Conservation (phyloP, 495 filamentous ascomycete genomes). For the Tuber borchii region DNA sequence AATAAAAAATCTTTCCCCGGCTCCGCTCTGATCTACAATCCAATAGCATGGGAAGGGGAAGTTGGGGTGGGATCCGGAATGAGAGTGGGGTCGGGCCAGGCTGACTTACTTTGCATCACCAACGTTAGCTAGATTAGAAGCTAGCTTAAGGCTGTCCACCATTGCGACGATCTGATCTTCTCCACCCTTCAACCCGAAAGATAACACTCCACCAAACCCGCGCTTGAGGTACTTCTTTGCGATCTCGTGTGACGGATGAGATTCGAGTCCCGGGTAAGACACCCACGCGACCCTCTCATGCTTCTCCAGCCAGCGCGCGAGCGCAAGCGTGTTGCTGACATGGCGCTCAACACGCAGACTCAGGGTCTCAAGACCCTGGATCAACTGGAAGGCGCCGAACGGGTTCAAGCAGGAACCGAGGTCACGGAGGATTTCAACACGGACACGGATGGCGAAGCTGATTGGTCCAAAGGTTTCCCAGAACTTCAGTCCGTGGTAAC, state of each 20-base stretch:
- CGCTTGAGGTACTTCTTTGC: conserved; percentile 87
- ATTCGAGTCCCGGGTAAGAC: conserved; percentile 82
- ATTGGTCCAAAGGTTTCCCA: conserved; percentile 90
- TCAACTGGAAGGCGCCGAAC: conserved; percentile 89
- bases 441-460: conserved; percentile 72
- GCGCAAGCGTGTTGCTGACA: conserved; percentile 70
- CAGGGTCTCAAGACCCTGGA: conserved; percentile 86
- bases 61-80: neutral
- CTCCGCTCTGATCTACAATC: neutral
- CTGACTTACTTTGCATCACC: conserved; percentile 63
- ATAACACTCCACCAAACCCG: conserved; percentile 87
- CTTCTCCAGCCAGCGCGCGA: conserved; percentile 78
- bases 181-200: conserved; percentile 88
- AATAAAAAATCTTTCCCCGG: neutral
- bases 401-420: conserved; percentile 79
- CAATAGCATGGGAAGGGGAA: neutral
- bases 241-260: conserved; percentile 67
- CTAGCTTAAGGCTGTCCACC: conserved; percentile 90
- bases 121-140: conserved; percentile 81
- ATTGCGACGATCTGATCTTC: conserved; percentile 72
- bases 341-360: conserved; percentile 81
- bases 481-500: conserved; percentile 95
- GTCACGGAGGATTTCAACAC: conserved; percentile 84
- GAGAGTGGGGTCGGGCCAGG: neutral
- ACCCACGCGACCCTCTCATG: conserved; percentile 87